Conservation (phyloP, 2,329 filamentous ascomycete genomes). For the Coniochaeta sp. region DNA sequence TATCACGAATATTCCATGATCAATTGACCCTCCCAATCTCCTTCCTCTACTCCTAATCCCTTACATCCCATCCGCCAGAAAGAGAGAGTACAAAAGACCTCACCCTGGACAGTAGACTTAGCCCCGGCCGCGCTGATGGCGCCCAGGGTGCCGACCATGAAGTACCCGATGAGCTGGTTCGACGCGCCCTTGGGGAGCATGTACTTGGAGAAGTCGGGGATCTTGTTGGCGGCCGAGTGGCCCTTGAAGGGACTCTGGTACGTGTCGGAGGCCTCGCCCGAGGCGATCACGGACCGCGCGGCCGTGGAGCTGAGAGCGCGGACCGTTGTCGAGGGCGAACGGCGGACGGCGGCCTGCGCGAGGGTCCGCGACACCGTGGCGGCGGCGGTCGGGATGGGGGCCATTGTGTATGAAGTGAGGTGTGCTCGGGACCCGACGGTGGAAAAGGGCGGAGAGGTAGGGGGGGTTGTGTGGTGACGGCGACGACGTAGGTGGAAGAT, state of each 20-base stretch:
- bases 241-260: slow-evolving; percentile 61
- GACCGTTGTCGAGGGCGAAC: slow-evolving; percentile 30
- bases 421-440: slow-evolving; percentile 8
- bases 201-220: slow-evolving; percentile 90
- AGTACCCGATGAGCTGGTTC: slow-evolving; percentile 92
- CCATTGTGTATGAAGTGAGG: slow-evolving; percentile 41
- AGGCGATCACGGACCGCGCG: slow-evolving; percentile 35
- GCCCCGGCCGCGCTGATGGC: slow-evolving; percentile 86
- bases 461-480: slow-evolving; percentile 19
- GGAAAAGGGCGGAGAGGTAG: slow-evolving; percentile 15
- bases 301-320: slow-evolving; percentile 52
- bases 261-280: slow-evolving; percentile 28
- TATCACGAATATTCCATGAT: background rate
- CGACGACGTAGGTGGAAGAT: slow-evolving; percentile 14
- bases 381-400: slow-evolving; percentile 61
- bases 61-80: too few relatives aligned
- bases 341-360: slow-evolving; percentile 42
- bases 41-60: too few relatives aligned
- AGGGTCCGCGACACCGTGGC: slow-evolving; percentile 62
- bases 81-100: slow-evolving; percentile 31
- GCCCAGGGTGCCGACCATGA: slow-evolving; percentile 96
- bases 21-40: slow-evolving; percentile 3
- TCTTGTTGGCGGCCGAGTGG: slow-evolving; percentile 53
- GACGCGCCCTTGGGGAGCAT: slow-evolving; percentile 60
- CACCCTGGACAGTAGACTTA: slow-evolving; percentile 98